These are phyloP conservation scores for Leccinum fallax DNA, from an alignment of 1,284 basidiomycete genomes.

Conservation along the genomic window DNA sequence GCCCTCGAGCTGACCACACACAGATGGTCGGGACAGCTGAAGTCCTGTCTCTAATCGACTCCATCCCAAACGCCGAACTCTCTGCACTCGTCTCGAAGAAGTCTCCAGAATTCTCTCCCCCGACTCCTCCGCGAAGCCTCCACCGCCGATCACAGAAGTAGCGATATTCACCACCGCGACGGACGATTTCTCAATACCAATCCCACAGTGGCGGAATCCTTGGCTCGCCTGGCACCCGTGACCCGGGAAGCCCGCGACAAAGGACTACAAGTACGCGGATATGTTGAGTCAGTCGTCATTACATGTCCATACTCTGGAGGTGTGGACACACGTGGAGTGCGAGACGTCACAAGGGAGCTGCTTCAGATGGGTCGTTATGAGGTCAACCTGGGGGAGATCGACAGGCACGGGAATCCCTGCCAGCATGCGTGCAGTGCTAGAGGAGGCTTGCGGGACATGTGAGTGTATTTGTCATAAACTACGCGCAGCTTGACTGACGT, in stretches of 20 bases:
- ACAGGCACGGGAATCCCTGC: conserved; percentile 72
- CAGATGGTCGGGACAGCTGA: conserved; percentile 88
- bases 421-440: conserved; percentile 67
- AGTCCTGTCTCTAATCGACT: conserved; percentile 62
- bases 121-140: conserved; percentile 28
- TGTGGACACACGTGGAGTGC: conserved; percentile 69
- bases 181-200: conserved; percentile 92
- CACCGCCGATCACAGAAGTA: conserved; percentile 77
- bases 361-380: conserved; percentile 70
- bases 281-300: conserved; percentile 78
- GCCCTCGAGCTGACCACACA: neutral
- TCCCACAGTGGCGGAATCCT: conserved; percentile 71
- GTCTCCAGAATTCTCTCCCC: conserved; percentile 57
- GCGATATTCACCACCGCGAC: conserved; percentile 73
- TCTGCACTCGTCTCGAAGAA: conserved; percentile 82
- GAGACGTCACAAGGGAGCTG: conserved; percentile 72
- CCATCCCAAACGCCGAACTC: conserved; percentile 61
- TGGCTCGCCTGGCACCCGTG: conserved; percentile 67
- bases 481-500: neutral
- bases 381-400: conserved; percentile 87
- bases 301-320: conserved; percentile 86
- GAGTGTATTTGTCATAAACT: conserved; percentile 10
- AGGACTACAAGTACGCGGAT: conserved; percentile 79
- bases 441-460: conserved; percentile 83
- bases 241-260: conserved; percentile 35